Evolutionary conservation across 371 early-diverging fungal species (phyloP).

Genomic region (Mucor indicus): DNA sequence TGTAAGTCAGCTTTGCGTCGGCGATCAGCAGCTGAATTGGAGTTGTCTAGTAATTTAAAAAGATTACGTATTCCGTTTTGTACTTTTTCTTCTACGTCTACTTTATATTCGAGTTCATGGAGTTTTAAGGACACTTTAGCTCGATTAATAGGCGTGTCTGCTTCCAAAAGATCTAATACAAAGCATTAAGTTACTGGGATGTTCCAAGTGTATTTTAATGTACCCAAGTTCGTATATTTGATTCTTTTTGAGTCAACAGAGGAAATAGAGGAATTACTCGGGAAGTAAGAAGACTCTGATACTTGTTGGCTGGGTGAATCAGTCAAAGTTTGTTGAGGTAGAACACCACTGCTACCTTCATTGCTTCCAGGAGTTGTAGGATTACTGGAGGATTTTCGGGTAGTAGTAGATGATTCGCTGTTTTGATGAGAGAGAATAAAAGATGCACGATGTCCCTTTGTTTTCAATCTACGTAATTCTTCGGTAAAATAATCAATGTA

Average conservation of each 20-base stretch:
- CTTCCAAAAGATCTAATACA: conserved; percentile 67
- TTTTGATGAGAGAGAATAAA: conserved; percentile 4
- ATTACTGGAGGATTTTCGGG: not conserved
- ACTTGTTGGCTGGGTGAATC: too few relatives aligned
- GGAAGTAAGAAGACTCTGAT: too few relatives aligned
- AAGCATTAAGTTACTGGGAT: too few relatives aligned
- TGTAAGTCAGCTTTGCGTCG: conserved; percentile 58
- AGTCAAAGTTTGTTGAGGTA: too few relatives aligned
- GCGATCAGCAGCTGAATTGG: conserved; percentile 34
- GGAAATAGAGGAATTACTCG: too few relatives aligned
- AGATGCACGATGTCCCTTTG: conserved; percentile 19
- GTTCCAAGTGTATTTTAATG: too few relatives aligned
- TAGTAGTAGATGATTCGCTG: not conserved
- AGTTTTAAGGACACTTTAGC: conserved; percentile 84
- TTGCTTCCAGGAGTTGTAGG: not conserved
- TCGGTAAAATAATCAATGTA: conserved; percentile 75
- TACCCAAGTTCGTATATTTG: too few relatives aligned
- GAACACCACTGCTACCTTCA: not conserved
- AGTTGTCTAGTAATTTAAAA: conserved; percentile 34
- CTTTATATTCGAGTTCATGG: conserved; percentile 77
- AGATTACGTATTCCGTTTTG: conserved; percentile 64
- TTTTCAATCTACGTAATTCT: conserved; percentile 49
- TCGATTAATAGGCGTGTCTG: conserved; percentile 75
- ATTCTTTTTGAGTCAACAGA: too few relatives aligned
- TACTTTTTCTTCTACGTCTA: conserved; percentile 86